Conservation (phyloP, 2,329 filamentous ascomycete species). For the Fusarium newnesense region DNA sequence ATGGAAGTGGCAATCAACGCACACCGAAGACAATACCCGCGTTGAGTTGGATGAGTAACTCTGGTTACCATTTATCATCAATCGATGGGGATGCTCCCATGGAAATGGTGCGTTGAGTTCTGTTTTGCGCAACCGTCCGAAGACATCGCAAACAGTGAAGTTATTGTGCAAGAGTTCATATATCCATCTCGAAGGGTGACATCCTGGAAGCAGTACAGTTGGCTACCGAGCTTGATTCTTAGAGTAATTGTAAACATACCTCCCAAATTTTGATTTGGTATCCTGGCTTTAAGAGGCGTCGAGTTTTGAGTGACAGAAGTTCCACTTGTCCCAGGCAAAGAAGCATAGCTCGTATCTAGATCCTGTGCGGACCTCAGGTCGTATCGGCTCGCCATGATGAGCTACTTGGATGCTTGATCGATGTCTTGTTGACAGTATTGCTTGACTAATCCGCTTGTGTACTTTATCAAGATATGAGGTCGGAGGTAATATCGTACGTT, state of each 20-base stretch:
- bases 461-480: background rate
- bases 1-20: constrained; percentile 55
- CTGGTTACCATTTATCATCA: constrained; percentile 55
- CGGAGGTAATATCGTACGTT: constrained; percentile 6
- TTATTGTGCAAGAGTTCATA: constrained; percentile 53
- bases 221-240: constrained; percentile 1
- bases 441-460: background rate
- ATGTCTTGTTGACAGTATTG: background rate
- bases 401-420: background rate
- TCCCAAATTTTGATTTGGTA: constrained; percentile 41
- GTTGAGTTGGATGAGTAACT: constrained; percentile 44
- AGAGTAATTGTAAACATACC: constrained; percentile 38
- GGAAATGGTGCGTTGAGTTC: constrained; percentile 46
- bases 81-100: constrained; percentile 51
- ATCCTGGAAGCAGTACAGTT: constrained; percentile 42
- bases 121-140: constrained; percentile 47
- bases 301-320: constrained; percentile 47
- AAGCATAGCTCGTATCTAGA: constrained; percentile 45
- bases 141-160: constrained; percentile 51
- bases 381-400: constrained; percentile 45
- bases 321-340: constrained; percentile 47
- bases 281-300: constrained; percentile 47
- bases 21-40: constrained; percentile 51
- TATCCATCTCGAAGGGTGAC: constrained; percentile 55
- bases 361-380: constrained; percentile 44